These are phyloP conservation scores for Alternaria angustiovoidea DNA, from an alignment of 2,329 filamentous ascomycete genomes.

Conservation along the genomic window DNA sequence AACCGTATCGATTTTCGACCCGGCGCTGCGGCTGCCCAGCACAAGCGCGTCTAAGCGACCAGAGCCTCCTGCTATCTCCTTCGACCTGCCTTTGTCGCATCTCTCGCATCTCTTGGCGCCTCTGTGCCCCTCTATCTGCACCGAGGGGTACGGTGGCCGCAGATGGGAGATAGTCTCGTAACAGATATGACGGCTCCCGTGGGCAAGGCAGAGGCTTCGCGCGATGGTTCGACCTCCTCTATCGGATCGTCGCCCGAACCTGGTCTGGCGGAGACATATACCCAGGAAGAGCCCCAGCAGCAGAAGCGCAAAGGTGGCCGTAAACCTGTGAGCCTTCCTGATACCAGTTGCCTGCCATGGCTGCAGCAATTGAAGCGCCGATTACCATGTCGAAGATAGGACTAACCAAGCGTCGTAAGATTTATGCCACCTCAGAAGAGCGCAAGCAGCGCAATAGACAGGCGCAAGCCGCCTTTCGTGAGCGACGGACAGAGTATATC, in stretches of 20 bases:
- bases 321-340: constrained; percentile 78
- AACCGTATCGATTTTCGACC: constrained; percentile 43
- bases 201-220: constrained; percentile 55
- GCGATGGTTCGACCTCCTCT: constrained; percentile 58
- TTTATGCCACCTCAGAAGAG: constrained; percentile 98
- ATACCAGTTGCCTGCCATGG: constrained; percentile 31
- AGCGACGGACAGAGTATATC: constrained; percentile 97
- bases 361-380: constrained; percentile 31
- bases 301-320: constrained; percentile 97
- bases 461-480: constrained; percentile 95
- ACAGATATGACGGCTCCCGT: constrained; percentile 55
- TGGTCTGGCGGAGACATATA: constrained; percentile 52
- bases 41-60: constrained; percentile 50
- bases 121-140: constrained; percentile 47
- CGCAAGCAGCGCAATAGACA: constrained; percentile 97
- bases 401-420: constrained; percentile 67
- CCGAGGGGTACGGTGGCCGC: constrained; percentile 56
- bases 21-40: constrained; percentile 45
- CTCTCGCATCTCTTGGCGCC: constrained; percentile 46
- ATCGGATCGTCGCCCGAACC: constrained; percentile 59
- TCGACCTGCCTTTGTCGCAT: constrained; percentile 41
- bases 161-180: constrained; percentile 60
- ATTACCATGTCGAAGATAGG: constrained; percentile 44
- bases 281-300: constrained; percentile 56
- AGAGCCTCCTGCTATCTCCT: constrained; percentile 37